Percentiles rank a stretch among this genome's conserved stretches.
Evolutionary conservation across 106 monocot genomes (phyloP).

Genomic region (Amphibolis antarctica): DNA sequence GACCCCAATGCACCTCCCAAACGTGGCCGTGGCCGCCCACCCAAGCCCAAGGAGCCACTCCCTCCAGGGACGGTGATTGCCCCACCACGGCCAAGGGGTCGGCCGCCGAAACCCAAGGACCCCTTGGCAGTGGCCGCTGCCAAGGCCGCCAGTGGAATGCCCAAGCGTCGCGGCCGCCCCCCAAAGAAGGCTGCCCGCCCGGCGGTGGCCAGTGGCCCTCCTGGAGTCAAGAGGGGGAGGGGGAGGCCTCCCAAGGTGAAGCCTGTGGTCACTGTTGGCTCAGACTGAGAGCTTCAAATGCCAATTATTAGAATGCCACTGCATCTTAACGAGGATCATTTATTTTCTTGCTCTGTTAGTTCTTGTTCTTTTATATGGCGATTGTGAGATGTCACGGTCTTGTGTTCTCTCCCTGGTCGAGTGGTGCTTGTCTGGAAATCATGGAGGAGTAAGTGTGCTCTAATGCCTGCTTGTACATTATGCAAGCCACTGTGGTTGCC

Average conservation of each 20-base stretch:
- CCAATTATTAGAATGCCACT: too few species aligned
- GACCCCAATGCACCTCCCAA: conserved; percentile 20
- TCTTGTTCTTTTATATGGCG: too few species aligned
- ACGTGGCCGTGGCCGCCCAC: conserved; percentile 40
- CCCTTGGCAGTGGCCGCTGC: conserved; percentile 17
- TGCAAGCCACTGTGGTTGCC: too few species aligned
- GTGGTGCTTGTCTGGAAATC: too few species aligned
- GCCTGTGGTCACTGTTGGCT: not conserved
- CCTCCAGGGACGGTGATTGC: conserved; percentile 1
- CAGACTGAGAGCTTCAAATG: too few species aligned
- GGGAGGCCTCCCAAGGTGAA: conserved; percentile 20
- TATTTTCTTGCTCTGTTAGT: too few species aligned
- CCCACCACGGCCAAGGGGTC: conserved; percentile 31
- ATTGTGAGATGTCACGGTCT: too few species aligned
- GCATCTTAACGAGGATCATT: too few species aligned
- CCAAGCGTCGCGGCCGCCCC: conserved; percentile 37
- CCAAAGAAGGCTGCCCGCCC: conserved; percentile 21
- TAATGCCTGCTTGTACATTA: too few species aligned
- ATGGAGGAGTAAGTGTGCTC: too few species aligned
- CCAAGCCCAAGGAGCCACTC: conserved; percentile 21
- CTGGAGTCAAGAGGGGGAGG: conserved; percentile 18
- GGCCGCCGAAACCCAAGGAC: conserved; percentile 60
- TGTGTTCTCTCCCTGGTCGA: too few species aligned
- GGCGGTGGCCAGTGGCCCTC: not conserved
- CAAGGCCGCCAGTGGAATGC: conserved; percentile 26